Base-by-base conservation (phyloP, 352 stramenopile genomes). In the Phytophthora nicotianae region DNA sequence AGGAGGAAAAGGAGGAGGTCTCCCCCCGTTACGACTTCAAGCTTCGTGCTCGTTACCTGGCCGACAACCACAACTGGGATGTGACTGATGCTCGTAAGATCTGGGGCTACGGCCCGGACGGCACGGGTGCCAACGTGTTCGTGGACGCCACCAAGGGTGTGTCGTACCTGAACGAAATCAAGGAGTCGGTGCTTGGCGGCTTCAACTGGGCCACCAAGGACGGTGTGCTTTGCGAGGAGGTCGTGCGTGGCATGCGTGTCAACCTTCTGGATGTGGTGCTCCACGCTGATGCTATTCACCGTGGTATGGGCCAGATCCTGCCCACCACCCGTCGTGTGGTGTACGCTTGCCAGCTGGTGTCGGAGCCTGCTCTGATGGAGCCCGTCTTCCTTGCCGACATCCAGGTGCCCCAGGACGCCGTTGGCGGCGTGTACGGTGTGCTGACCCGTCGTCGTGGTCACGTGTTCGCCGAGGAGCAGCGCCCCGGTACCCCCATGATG, bases 261-360 rank as follows among this genome's bases (percentile, higher is more conserved):
- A 99, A 99, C 85, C 75, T 99, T 20, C 94, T 99, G 75, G 98
- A 99, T 90, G 97, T 99, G 56, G 97, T 99, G 50, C 91, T 99
- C 57, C 97, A 99, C 86, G 96, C 97, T 72, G 97, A 99, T 97
- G 97, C 97, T 58, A 99, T 99, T 82, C 97, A 99, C 82, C 96
- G 98, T 97, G 97, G 97, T 89, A 99, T 99, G 96, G 98, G 98
- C 74, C 98, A 99, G 87, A 99, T 99, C 87, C 97, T 99, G 90
- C 97, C 97, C 70, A 99, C 97, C 47, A 89, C 97, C 38, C 95
- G 98, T 79, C 96, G 97, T 89, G 98, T 99, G 16, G 96, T 97
- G 77, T 99, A 99, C 81, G 94, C 97, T 58, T 98, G 90, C 55
- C 94, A 99, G 77, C 84, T 99, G 50, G 96, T 94, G 47, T 95